A percentile compares a stretch with the other conserved stretches of the same genome.
These are phyloP conservation scores for Plantago rigida DNA, from an alignment of 305 asterid species.

Conservation along the genomic window DNA sequence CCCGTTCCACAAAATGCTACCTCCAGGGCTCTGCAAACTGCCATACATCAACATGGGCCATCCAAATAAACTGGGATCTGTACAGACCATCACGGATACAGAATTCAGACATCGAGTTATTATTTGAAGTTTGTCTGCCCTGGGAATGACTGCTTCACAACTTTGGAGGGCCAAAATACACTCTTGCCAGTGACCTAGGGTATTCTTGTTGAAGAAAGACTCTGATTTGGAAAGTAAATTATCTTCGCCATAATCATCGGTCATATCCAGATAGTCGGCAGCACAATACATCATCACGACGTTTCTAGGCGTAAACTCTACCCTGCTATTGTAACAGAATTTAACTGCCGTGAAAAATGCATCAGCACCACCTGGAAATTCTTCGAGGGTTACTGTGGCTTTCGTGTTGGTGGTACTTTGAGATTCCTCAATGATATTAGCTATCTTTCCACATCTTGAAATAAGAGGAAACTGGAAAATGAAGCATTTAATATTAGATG, in stretches of 20 bases:
- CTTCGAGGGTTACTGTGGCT: constrained; percentile 39
- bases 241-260: constrained; percentile 65
- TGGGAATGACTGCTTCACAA: constrained; percentile 52
- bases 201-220: constrained; percentile 54
- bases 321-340: constrained; percentile 67
- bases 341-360: constrained; percentile 47
- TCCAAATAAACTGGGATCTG: constrained; percentile 80
- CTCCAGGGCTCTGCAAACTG: constrained; percentile 85
- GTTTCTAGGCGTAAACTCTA: constrained; percentile 65
- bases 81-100: constrained; percentile 71
- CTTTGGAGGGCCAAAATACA: constrained; percentile 81
- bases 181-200: constrained; percentile 65
- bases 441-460: constrained; percentile 77
- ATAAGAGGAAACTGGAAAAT: constrained; percentile 75
- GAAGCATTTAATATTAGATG: constrained; percentile 26
- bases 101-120: constrained; percentile 52
- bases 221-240: constrained; percentile 64
- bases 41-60: constrained; percentile 99
- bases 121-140: constrained; percentile 69
- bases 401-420: constrained; percentile 32
- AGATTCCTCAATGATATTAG: constrained; percentile 46
- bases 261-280: constrained; percentile 82
- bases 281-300: constrained; percentile 67
- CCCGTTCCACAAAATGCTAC: constrained; percentile 93
- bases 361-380: constrained; percentile 78